These are phyloP conservation scores for Isatis lusitanica DNA, from an alignment of 441 rosid genomes.

Conservation along the genomic window DNA sequence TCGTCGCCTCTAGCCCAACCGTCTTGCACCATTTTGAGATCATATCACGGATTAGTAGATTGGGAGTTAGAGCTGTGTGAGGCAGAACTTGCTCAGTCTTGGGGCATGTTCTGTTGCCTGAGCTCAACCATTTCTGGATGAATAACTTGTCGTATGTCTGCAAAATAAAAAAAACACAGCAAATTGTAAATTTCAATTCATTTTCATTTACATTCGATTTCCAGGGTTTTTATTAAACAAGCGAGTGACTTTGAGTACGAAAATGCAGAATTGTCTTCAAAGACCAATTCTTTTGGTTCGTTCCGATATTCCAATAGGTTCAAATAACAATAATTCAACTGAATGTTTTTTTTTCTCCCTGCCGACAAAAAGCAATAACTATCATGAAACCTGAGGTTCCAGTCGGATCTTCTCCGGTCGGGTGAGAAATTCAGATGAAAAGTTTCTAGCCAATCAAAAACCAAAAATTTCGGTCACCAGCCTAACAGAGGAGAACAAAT, in stretches of 20 bases:
- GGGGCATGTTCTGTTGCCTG: slow-evolving; percentile 87
- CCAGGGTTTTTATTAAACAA: neutral
- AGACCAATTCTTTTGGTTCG: neutral
- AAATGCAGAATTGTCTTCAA: neutral
- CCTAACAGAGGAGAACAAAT: neutral
- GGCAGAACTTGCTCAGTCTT: slow-evolving; percentile 80
- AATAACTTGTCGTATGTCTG: slow-evolving; percentile 88
- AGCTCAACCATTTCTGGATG: slow-evolving; percentile 81
- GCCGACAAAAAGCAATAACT: neutral
- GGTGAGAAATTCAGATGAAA: slow-evolving; percentile 12
- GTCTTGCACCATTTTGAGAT: slow-evolving; percentile 78
- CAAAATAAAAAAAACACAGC: slow-evolving; percentile 16
- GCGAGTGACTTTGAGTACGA: neutral
- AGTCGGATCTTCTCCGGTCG: neutral
- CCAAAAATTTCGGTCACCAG: slow-evolving; percentile 4
- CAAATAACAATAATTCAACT: neutral
- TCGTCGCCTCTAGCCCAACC: slow-evolving; percentile 55
- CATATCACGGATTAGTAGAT: slow-evolving; percentile 71
- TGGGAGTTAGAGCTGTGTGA: slow-evolving; percentile 67
- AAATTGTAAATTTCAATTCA: neutral
- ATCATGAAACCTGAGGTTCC: neutral
- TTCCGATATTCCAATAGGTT: neutral
- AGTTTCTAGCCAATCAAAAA: slow-evolving; percentile 1
- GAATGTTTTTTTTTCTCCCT: neutral
- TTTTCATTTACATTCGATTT: neutral